Percentiles rank a stretch among this genome's conserved stretches.
phyloP scores from a whole-genome alignment of 768 basidiomycete species.

The Fomitopsis serialis region DNA sequence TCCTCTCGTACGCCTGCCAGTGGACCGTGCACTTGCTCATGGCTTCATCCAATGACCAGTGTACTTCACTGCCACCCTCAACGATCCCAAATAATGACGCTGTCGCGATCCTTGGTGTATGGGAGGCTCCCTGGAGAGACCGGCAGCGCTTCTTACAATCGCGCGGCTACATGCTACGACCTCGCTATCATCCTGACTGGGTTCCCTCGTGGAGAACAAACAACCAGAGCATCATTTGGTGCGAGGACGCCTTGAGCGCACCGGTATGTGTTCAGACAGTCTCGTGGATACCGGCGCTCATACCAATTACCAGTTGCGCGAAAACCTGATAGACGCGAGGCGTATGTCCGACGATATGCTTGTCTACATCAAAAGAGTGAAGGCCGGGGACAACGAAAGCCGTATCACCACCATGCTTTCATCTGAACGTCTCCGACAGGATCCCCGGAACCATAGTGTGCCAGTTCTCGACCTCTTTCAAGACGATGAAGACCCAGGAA shows the following conservation, averaged over 20 bases:
- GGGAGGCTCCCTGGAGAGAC: neutral
- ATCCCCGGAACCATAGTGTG: conserved; percentile 20
- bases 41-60: no score
- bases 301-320: conserved; percentile 1
- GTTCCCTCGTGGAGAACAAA: conserved; percentile 23
- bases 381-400: conserved; percentile 6
- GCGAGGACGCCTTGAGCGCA: conserved; percentile 2
- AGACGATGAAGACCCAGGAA: conserved; percentile 5
- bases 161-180: conserved; percentile 20
- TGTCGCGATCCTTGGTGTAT: no score
- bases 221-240: neutral
- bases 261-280: neutral
- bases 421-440: conserved; percentile 4
- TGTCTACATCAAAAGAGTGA: conserved; percentile 26
- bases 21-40: no score
- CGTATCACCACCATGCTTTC: conserved; percentile 11
- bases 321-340: conserved; percentile 24
- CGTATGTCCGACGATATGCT: conserved; percentile 20
- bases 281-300: neutral
- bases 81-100: no score
- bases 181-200: conserved; percentile 23
- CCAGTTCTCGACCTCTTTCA: conserved; percentile 16
- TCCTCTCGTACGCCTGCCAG: no score
- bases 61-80: no score
- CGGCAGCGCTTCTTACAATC: conserved; percentile 4